phyloP scores from a whole-genome alignment of 2,329 filamentous ascomycete species.

The Microdochium paspali region DNA sequence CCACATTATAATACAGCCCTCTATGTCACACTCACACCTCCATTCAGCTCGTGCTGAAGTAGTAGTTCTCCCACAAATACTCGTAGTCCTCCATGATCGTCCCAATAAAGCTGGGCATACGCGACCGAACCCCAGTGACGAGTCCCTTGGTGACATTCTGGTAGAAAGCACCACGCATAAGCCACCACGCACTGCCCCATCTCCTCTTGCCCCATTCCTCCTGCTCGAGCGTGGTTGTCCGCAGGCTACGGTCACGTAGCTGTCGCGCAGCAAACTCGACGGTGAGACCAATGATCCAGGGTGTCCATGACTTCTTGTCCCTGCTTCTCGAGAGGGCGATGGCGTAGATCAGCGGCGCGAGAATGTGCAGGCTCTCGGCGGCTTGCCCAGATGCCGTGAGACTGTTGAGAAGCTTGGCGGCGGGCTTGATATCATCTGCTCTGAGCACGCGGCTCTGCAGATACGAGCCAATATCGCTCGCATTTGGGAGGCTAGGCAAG shows the following conservation, averaged over 20 bases:
- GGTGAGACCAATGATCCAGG: conserved; percentile 79
- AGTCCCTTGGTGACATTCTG: conserved; percentile 78
- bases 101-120: conserved; percentile 70
- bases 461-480: conserved; percentile 76
- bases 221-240: conserved; percentile 78
- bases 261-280: conserved; percentile 88
- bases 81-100: conserved; percentile 93
- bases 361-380: conserved; percentile 85
- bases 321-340: conserved; percentile 65
- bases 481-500: conserved; percentile 72
- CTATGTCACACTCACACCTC: neutral
- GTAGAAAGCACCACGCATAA: conserved; percentile 94
- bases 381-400: conserved; percentile 64
- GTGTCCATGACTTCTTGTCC: conserved; percentile 75
- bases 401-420: conserved; percentile 74
- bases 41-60: conserved; percentile 54
- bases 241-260: conserved; percentile 56
- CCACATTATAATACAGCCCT: no score
- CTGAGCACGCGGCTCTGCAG: conserved; percentile 84
- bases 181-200: conserved; percentile 92
- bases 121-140: conserved; percentile 62
- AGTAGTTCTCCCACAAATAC: conserved; percentile 96
- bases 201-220: conserved; percentile 84
- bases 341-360: conserved; percentile 82
- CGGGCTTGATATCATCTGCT: conserved; percentile 92